phyloP scores from a whole-genome alignment of 179 eudicot species.

The Heliamphora pulchella region DNA sequence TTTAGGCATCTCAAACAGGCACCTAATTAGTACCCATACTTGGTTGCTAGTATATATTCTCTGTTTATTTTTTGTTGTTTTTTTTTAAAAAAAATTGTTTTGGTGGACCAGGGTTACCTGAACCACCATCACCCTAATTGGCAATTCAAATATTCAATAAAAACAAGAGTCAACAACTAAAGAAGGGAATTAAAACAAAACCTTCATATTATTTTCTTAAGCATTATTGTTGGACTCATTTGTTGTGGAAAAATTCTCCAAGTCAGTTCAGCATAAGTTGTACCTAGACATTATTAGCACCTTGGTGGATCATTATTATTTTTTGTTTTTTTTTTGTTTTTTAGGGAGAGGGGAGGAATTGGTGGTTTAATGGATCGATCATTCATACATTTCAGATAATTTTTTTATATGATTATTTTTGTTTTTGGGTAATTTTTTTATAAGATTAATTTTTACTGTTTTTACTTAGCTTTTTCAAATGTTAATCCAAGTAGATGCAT shows the following conservation, averaged over 20 bases:
- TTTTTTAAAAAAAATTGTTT: neutral
- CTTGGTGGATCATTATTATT: neutral
- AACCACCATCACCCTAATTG: slow-evolving; percentile 11
- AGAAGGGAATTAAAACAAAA: neutral
- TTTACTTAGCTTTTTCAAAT: too few relatives aligned
- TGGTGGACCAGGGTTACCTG: slow-evolving; percentile 18
- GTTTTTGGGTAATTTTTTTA: too few relatives aligned
- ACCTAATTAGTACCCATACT: neutral
- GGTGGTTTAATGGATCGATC: neutral
- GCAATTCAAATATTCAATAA: neutral
- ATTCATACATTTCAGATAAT: neutral
- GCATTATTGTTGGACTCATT: neutral
- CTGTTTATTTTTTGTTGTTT: neutral
- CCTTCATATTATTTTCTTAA: neutral
- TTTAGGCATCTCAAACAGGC: neutral
- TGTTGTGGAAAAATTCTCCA: neutral
- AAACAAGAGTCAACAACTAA: slow-evolving; percentile 29
- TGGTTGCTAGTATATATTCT: neutral
- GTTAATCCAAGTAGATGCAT: too few relatives aligned
- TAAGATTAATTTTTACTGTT: too few relatives aligned
- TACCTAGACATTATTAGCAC: neutral
- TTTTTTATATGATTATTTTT: too few relatives aligned
- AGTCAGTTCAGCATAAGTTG: neutral
- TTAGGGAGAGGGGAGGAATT: neutral
- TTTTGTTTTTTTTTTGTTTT: neutral